Evolutionary conservation across 352 stramenopile species (phyloP).

Genomic region (Saprolegnia diclina): DNA sequence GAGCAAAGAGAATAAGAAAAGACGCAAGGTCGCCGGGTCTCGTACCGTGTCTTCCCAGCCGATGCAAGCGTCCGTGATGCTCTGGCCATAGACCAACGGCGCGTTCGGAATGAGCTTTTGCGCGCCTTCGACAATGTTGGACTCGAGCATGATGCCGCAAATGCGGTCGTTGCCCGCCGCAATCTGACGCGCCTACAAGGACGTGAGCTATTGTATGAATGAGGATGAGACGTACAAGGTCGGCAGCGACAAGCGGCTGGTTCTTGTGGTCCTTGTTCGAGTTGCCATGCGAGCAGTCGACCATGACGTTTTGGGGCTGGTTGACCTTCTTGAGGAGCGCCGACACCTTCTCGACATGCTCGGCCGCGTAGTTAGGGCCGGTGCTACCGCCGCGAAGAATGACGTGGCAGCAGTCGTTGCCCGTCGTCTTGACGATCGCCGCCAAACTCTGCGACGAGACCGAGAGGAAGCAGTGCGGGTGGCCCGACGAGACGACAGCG

Average conservation of each 20-base stretch:
- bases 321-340: slow-evolving; percentile 81
- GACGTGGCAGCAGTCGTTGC: slow-evolving; percentile 84
- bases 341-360: slow-evolving; percentile 76
- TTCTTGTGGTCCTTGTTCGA: slow-evolving; percentile 87
- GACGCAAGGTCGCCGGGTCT: not conserved
- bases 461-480: slow-evolving; percentile 85
- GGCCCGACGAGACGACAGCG: slow-evolving; percentile 67
- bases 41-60: slow-evolving; percentile 50
- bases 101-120: slow-evolving; percentile 69
- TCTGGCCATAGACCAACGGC: slow-evolving; percentile 84
- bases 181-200: slow-evolving; percentile 46
- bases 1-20: slow-evolving; percentile 26
- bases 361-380: slow-evolving; percentile 77
- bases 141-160: slow-evolving; percentile 86
- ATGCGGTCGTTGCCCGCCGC: slow-evolving; percentile 67
- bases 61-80: slow-evolving; percentile 87
- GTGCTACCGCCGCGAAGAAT: slow-evolving; percentile 84
- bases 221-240: slow-evolving; percentile 34
- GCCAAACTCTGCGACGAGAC: slow-evolving; percentile 82
- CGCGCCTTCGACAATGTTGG: slow-evolving; percentile 77
- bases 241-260: slow-evolving; percentile 63
- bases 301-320: slow-evolving; percentile 79
- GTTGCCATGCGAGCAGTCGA: slow-evolving; percentile 89
- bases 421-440: slow-evolving; percentile 81
- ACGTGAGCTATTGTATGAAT: not conserved